phyloP scores from a whole-genome alignment of 2,329 filamentous ascomycete species.

The Colletotrichum acutatum region DNA sequence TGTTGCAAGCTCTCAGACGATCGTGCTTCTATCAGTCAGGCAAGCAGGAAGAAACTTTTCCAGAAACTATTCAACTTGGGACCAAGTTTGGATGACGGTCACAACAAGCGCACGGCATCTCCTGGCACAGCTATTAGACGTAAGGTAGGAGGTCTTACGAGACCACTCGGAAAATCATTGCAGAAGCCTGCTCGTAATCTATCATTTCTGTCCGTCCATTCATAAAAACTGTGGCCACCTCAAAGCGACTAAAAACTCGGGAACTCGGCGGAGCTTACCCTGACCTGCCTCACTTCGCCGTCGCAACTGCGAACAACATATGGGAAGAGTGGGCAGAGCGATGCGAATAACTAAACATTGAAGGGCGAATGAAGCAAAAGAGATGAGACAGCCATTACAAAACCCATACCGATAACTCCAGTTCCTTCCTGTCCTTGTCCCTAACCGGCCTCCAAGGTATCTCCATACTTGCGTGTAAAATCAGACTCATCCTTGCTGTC shows the following conservation, averaged over 20 bases:
- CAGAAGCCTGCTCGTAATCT: conserved; percentile 28
- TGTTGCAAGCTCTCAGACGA: not conserved
- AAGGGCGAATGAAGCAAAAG: conserved; percentile 16
- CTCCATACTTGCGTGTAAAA: conserved; percentile 22
- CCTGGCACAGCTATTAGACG: not conserved
- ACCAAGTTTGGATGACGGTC: conserved; percentile 17
- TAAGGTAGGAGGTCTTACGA: not conserved
- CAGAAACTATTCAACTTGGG: not conserved
- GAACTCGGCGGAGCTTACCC: not conserved
- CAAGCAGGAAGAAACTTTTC: not conserved
- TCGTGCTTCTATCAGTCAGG: not conserved
- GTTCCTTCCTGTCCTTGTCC: conserved; percentile 12
- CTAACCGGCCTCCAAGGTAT: conserved; percentile 26
- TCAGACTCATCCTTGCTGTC: conserved; percentile 23
- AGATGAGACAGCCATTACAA: conserved; percentile 15
- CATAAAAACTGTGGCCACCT: not conserved
- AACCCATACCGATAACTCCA: conserved; percentile 28
- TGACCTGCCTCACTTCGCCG: not conserved
- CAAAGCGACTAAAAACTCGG: not conserved
- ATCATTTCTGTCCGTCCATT: conserved; percentile 11
- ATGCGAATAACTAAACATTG: conserved; percentile 16
- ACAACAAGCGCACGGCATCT: not conserved
- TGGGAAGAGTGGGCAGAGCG: not conserved
- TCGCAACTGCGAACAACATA: conserved; percentile 11
- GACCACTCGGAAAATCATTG: not conserved